These are phyloP conservation scores for Gossypium raimondii DNA, from an alignment of 345 rosid genomes.

Conservation along the genomic window DNA sequence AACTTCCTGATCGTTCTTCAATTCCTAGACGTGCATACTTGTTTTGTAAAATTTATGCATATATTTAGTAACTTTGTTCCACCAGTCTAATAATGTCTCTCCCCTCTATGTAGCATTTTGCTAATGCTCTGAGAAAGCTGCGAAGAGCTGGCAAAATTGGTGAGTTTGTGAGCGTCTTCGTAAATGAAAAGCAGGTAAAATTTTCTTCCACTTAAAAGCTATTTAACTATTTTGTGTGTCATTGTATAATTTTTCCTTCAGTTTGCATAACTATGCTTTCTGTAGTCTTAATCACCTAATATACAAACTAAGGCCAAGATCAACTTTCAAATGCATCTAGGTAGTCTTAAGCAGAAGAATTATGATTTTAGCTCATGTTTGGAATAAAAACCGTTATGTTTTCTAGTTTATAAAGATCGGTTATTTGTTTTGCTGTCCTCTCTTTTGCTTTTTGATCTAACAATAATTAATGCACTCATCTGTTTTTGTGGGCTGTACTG, in stretches of 20 bases:
- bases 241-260: not conserved
- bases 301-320: not conserved
- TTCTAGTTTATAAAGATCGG: not conserved
- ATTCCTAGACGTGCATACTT: not conserved
- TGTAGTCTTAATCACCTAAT: not conserved
- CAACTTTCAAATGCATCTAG: not conserved
- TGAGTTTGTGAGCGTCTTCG: constrained; percentile 83
- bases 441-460: not conserved
- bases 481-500: not conserved
- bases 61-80: constrained; percentile 7
- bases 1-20: not conserved
- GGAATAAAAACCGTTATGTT: not conserved
- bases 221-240: not conserved
- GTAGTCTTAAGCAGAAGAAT: not conserved
- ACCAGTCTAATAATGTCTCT: constrained; percentile 15
- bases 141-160: constrained; percentile 92
- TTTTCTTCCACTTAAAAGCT: constrained; percentile 11
- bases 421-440: not conserved
- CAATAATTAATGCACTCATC: not conserved
- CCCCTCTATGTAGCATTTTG: constrained; percentile 51
- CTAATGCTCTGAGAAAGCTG: constrained; percentile 58
- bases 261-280: constrained; percentile 1
- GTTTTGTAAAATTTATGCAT: not conserved
- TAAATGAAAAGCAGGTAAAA: constrained; percentile 87
- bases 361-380: not conserved